Evolutionary conservation across 1,139 yeast species (phyloP), one percentile per base, ranked within the genome.

Genomic region (Taphrina betulina): DNA sequence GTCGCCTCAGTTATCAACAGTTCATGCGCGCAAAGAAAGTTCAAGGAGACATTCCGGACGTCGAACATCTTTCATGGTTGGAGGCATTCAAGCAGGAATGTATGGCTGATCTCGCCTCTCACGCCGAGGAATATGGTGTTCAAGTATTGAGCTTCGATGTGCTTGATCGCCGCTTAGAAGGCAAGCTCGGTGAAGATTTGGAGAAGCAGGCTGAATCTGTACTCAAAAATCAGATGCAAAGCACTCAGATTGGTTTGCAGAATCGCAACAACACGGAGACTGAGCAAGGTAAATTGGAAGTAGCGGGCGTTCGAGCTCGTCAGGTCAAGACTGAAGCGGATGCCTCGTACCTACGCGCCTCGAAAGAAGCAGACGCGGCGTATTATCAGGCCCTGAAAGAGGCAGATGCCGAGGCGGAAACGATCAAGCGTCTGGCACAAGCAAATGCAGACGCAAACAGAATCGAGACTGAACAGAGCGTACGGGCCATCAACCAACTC

Each of bases 41-140:
- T 22, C 26, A 19, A 17, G 52, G 52, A 8, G 52, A 45, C 33
- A 35, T 45, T 14, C 52, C 52, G n/a, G 52, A 45, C 28, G 38
- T 33, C 10, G 52, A 45, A 22, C 38, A 45, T 29, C 31, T 44
- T 38, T 28, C 37, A 26, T 44, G 50, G 50, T 31, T 44, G n/a
- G 50, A 44, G 40, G 50, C 50, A 14, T 45, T 45, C 52, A 45
- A 45, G 35, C 26, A 41, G 8, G 52, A 45, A 24, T 45, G 52
- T n/a, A 45, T 45, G 52, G 26, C 29, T 17, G 52, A 45, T 29
- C 17, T 45, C 37, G 52, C 41, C 2, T 34, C 52, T 12, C 52
- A 45, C 16, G 52, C 52, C 1, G 36, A 35, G 23, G 52, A 45
- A 42, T 45, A 45, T n/a, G 52, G 52, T 24, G 52, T 45, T 34